Conservation (phyloP, 2,329 filamentous ascomycete species). For the Tricladium varicosporioides region DNA sequence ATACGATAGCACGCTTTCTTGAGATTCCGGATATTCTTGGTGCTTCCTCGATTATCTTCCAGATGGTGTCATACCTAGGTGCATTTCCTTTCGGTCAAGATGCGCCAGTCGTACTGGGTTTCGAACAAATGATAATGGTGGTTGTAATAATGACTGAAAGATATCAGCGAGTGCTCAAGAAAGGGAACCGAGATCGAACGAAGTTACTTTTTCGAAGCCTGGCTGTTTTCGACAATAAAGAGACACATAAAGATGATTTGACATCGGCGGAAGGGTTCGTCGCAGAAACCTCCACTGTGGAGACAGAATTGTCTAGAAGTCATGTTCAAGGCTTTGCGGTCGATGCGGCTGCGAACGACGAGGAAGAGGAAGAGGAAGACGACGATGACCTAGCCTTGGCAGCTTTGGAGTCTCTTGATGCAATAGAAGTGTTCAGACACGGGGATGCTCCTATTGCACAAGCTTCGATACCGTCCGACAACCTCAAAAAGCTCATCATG, state of each 20-base stretch:
- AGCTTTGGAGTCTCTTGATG: slow-evolving; percentile 66
- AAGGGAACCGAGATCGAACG: slow-evolving; percentile 54
- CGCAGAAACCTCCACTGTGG: slow-evolving; percentile 42
- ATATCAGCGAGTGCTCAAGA: slow-evolving; percentile 61
- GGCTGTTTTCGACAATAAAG: slow-evolving; percentile 66
- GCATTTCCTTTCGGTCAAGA: slow-evolving; percentile 72
- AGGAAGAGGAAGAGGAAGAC: slow-evolving; percentile 45
- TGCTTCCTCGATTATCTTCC: slow-evolving; percentile 67
- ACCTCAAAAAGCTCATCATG: slow-evolving; percentile 69
- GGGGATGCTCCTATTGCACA: slow-evolving; percentile 52
- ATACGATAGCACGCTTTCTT: slow-evolving; percentile 68
- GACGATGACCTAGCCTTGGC: slow-evolving; percentile 66
- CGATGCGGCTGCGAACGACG: slow-evolving; percentile 41
- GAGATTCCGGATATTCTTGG: slow-evolving; percentile 69
- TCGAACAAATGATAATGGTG: slow-evolving; percentile 70
- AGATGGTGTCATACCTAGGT: slow-evolving; percentile 68
- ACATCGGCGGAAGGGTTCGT: slow-evolving; percentile 14
- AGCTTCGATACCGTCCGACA: slow-evolving; percentile 72
- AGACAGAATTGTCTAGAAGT: slow-evolving; percentile 32
- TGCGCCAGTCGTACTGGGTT: slow-evolving; percentile 66
- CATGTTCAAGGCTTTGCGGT: slow-evolving; percentile 38
- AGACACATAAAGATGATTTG: slow-evolving; percentile 22
- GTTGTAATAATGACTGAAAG: slow-evolving; percentile 71
- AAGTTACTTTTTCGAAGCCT: slow-evolving; percentile 70
- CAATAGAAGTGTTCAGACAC: slow-evolving; percentile 57